A percentile compares a stretch with the other conserved stretches of the same genome.
phyloP scores from a whole-genome alignment of 2,329 filamentous ascomycete genomes.

The Aspergillus intermedius region DNA sequence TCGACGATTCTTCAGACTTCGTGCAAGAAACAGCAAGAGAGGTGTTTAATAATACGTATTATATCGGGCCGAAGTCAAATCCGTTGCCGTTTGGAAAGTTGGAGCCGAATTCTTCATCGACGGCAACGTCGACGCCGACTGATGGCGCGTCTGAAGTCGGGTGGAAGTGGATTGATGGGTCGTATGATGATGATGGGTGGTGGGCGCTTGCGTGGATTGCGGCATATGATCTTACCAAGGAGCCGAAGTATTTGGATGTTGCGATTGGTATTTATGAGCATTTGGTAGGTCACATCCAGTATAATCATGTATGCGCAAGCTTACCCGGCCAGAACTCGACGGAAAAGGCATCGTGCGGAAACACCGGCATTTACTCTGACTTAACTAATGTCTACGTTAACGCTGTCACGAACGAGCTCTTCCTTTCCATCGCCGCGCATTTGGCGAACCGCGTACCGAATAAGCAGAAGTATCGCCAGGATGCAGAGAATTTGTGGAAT shows the following conservation, averaged over 20 bases:
- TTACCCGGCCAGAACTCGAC: background rate
- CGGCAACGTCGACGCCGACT: background rate
- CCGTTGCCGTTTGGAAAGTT: constrained; percentile 9
- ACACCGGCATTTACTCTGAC: constrained; percentile 46
- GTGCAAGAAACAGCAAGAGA: constrained; percentile 27
- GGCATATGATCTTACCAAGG: constrained; percentile 48
- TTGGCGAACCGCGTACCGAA: constrained; percentile 45
- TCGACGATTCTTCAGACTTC: constrained; percentile 21
- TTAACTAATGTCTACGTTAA: constrained; percentile 42
- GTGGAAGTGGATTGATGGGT: constrained; percentile 19
- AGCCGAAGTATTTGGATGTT: constrained; percentile 40
- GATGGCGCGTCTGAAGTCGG: background rate
- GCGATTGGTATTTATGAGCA: constrained; percentile 46
- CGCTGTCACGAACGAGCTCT: constrained; percentile 54
- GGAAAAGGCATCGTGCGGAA: constrained; percentile 25
- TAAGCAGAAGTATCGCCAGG: constrained; percentile 37
- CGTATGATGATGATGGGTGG: constrained; percentile 50
- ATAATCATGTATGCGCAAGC: constrained; percentile 7
- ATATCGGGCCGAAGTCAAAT: constrained; percentile 15
- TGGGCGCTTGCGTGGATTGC: constrained; percentile 51
- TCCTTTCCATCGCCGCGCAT: constrained; percentile 49
- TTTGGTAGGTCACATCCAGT: constrained; percentile 24
- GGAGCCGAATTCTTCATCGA: background rate
- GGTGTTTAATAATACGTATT: constrained; percentile 42
- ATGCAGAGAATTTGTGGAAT: constrained; percentile 43